Evolutionary conservation across 768 basidiomycete species (phyloP).

Genomic region (Rhodotorula toruloides): DNA sequence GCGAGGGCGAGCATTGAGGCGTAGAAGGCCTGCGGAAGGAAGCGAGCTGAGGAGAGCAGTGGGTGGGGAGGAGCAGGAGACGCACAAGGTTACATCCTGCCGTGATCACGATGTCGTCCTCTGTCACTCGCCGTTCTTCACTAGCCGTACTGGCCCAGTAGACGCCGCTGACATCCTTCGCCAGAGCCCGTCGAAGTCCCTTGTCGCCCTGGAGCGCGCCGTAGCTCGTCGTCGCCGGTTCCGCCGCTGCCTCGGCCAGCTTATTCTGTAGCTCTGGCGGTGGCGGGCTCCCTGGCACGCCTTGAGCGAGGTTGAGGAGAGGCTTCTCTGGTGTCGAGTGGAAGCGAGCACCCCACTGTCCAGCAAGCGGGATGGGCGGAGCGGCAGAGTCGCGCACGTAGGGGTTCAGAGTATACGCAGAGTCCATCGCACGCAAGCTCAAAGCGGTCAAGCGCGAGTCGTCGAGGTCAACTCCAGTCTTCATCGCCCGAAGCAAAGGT

Average conservation of each 20-base stretch:
- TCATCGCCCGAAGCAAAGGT: not conserved
- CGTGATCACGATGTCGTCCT: constrained; percentile 33
- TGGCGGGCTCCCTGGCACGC: constrained; percentile 66
- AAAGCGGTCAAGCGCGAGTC: no score
- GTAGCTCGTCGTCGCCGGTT: constrained; percentile 22
- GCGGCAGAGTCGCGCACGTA: not conserved
- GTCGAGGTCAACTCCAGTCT: not conserved
- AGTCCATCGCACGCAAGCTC: not conserved
- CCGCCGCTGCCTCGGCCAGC: constrained; percentile 48
- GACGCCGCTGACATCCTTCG: constrained; percentile 65
- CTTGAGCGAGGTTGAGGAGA: constrained; percentile 40
- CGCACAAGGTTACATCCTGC: constrained; percentile 40
- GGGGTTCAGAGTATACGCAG: not conserved
- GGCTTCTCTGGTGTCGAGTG: constrained; percentile 4
- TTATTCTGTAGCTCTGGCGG: constrained; percentile 54
- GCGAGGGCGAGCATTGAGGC: constrained; percentile 38
- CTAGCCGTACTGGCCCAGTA: constrained; percentile 46
- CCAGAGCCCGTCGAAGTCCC: constrained; percentile 11
- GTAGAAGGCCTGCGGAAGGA: constrained; percentile 39
- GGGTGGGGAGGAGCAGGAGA: not conserved
- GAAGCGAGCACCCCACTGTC: constrained; percentile 14
- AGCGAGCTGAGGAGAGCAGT: not conserved
- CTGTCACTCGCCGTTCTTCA: not conserved
- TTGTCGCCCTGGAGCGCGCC: constrained; percentile 25
- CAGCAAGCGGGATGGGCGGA: constrained; percentile 34